Evolutionary conservation across 441 rosid species (phyloP).

Genomic region (Euphorbia celastroides): DNA sequence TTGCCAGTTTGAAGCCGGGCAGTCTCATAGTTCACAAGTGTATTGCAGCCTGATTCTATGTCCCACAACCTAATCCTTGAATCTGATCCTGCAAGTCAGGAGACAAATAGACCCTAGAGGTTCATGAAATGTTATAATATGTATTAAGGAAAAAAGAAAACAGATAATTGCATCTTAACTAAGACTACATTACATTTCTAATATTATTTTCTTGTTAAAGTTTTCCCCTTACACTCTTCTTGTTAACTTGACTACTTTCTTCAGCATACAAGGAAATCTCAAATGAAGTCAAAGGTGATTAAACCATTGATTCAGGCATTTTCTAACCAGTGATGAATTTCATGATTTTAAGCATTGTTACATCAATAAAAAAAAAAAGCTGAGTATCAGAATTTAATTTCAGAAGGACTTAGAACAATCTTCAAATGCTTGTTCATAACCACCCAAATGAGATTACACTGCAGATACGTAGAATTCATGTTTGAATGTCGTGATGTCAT

Average conservation of each 20-base stretch:
- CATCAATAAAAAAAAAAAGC: background rate
- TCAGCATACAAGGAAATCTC: background rate
- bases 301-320: background rate
- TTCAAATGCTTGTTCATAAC: background rate
- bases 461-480: background rate
- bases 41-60: slow-evolving; percentile 79
- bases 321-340: background rate
- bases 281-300: background rate
- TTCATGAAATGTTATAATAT: background rate
- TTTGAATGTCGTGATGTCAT: background rate
- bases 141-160: background rate
- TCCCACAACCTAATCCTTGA: slow-evolving; percentile 94
- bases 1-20: slow-evolving; percentile 74
- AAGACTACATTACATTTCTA: background rate
- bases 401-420: background rate
- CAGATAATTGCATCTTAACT: background rate
- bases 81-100: slow-evolving; percentile 67
- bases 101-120: background rate
- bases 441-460: background rate
- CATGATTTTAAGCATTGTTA: background rate
- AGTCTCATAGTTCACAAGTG: slow-evolving; percentile 85
- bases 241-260: background rate
- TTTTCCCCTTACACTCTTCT: background rate
- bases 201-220: background rate
- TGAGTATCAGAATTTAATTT: background rate